These are phyloP conservation scores for Bacidia rubella DNA, from an alignment of 495 filamentous ascomycete species.

Conservation along the genomic window DNA sequence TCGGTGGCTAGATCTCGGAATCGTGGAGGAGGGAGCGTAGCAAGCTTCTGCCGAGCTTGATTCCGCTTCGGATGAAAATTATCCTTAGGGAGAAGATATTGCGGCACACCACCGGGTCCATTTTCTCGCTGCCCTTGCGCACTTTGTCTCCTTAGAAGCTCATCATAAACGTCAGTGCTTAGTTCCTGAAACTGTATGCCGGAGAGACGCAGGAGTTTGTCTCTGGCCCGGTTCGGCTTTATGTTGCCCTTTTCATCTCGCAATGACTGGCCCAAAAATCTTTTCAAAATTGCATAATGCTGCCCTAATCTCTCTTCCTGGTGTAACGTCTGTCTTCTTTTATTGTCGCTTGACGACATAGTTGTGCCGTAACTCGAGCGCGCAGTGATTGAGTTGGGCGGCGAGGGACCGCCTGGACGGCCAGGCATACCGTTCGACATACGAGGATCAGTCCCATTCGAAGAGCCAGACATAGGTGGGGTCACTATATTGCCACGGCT, in stretches of 20 bases:
- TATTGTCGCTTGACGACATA: slow-evolving; percentile 47
- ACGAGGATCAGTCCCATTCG: slow-evolving; percentile 33
- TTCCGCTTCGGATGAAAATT: slow-evolving; percentile 95
- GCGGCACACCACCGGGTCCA: slow-evolving; percentile 34
- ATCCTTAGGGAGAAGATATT: slow-evolving; percentile 64
- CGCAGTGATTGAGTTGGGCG: slow-evolving; percentile 64
- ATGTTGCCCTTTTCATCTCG: slow-evolving; percentile 61
- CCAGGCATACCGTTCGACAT: slow-evolving; percentile 23
- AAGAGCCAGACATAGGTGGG: slow-evolving; percentile 54
- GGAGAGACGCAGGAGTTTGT: slow-evolving; percentile 82
- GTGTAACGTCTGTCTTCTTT: slow-evolving; percentile 41
- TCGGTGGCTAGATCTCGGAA: slow-evolving; percentile 90
- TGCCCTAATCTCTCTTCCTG: slow-evolving; percentile 59
- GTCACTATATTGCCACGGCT: slow-evolving; percentile 53
- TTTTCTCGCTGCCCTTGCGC: slow-evolving; percentile 33
- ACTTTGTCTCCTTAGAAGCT: slow-evolving; percentile 74
- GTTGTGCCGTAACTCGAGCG: slow-evolving; percentile 64
- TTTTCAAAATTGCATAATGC: slow-evolving; percentile 69
- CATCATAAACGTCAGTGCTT: slow-evolving; percentile 94
- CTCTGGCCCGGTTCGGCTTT: slow-evolving; percentile 73
- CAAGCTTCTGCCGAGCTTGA: slow-evolving; percentile 85
- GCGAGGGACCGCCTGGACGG: slow-evolving; percentile 56
- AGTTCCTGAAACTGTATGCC: slow-evolving; percentile 91
- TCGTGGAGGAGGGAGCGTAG: slow-evolving; percentile 65
- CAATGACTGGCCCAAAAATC: slow-evolving; percentile 56